A percentile compares a stretch with the other conserved stretches of the same genome.
These are phyloP conservation scores for Candida verbasci DNA, from an alignment of 805 yeast genomes.

Conservation along the genomic window DNA sequence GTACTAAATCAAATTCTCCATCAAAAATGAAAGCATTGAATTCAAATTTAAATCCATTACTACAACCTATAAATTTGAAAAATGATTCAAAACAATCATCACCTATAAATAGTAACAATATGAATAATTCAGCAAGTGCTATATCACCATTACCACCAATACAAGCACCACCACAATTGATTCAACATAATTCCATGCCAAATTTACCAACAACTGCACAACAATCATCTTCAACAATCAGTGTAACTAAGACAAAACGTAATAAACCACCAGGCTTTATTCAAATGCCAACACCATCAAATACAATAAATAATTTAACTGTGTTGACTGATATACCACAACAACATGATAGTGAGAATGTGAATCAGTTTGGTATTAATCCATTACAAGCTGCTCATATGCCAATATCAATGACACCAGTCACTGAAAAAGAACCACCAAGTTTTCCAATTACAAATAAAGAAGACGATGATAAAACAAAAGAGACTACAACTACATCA, in stretches of 20 bases:
- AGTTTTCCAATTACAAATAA: slow-evolving; percentile 9
- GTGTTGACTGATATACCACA: slow-evolving; percentile 32
- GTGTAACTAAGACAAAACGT: slow-evolving; percentile 12
- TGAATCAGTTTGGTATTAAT: slow-evolving; percentile 67
- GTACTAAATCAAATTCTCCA: slow-evolving; percentile 28
- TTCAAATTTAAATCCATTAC: slow-evolving; percentile 39
- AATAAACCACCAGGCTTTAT: slow-evolving; percentile 38
- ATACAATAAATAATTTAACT: slow-evolving; percentile 27
- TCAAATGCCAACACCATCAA: slow-evolving; percentile 73
- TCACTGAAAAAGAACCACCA: slow-evolving; percentile 50
- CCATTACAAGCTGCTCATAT: slow-evolving; percentile 44
- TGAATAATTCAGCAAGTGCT: not conserved
- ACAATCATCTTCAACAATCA: not conserved
- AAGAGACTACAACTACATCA: slow-evolving; percentile 14
- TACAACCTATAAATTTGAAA: slow-evolving; percentile 54
- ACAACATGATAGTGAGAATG: slow-evolving; percentile 30
- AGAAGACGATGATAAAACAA: slow-evolving; percentile 9
- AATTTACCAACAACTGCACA: slow-evolving; percentile 4
- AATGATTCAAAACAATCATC: slow-evolving; percentile 4
- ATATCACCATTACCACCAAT: slow-evolving; percentile 2
- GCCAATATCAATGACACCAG: slow-evolving; percentile 76
- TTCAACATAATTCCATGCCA: slow-evolving; percentile 9
- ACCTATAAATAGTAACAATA: not conserved
- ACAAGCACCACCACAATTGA: slow-evolving; percentile 8
- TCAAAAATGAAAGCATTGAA: slow-evolving; percentile 51